Conservation (phyloP, 495 filamentous ascomycete genomes). For the Penicillium cataractarum region DNA sequence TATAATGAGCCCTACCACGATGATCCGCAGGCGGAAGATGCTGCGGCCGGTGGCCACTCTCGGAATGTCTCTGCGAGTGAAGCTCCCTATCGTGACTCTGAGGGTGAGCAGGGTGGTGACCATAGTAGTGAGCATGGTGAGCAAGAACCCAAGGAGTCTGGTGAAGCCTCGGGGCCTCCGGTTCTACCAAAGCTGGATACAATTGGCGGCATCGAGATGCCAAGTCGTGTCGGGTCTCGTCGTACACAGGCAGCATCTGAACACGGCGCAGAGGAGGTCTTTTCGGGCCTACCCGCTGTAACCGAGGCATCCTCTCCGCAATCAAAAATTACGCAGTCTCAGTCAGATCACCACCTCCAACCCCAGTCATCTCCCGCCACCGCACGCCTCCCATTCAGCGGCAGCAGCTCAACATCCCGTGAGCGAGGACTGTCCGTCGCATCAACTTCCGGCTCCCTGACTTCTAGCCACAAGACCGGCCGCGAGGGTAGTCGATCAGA, state of each 20-base stretch:
- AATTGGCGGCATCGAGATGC: constrained; percentile 63
- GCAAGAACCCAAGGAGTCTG: constrained; percentile 11
- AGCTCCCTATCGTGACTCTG: constrained; percentile 50
- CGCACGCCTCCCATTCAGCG: constrained; percentile 62
- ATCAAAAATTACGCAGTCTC: constrained; percentile 11
- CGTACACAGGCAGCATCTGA: constrained; percentile 45
- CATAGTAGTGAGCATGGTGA: constrained; percentile 25
- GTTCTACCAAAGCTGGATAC: constrained; percentile 64
- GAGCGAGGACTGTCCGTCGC: constrained; percentile 49
- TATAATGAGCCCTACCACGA: constrained; percentile 65
- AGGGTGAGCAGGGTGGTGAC: constrained; percentile 30
- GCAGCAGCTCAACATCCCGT: constrained; percentile 54
- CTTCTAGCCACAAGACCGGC: constrained; percentile 43
- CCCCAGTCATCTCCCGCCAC: constrained; percentile 36
- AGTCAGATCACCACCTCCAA: constrained; percentile 32
- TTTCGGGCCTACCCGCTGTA: constrained; percentile 25
- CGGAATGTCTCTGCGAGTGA: constrained; percentile 37
- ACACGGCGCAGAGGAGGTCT: constrained; percentile 18
- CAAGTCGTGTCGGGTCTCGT: constrained; percentile 65
- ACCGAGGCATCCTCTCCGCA: constrained; percentile 26
- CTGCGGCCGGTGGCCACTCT: constrained; percentile 28
- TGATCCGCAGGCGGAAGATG: constrained; percentile 49
- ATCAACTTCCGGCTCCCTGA: constrained; percentile 51
- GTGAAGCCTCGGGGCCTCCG: constrained; percentile 42
- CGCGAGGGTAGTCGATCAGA: constrained; percentile 49